These are phyloP conservation scores for Talaromyces proteolyticus DNA, from an alignment of 495 filamentous ascomycete genomes.

Conservation along the genomic window DNA sequence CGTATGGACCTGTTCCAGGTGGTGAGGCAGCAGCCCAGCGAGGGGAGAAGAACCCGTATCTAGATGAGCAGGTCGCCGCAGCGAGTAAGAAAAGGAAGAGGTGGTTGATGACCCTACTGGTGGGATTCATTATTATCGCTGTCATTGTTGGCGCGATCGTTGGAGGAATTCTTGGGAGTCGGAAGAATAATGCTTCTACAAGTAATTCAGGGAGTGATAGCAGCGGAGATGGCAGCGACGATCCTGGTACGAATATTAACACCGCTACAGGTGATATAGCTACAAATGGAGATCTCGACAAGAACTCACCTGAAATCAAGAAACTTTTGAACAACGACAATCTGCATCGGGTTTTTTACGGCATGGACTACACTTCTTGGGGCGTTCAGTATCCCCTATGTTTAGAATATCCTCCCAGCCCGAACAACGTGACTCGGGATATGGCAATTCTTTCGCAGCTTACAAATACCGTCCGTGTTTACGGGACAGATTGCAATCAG, in stretches of 20 bases:
- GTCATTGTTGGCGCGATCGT: constrained; percentile 75
- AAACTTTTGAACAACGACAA: constrained; percentile 69
- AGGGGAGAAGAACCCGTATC: constrained; percentile 52
- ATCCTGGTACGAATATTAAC: constrained; percentile 12
- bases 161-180: constrained; percentile 60
- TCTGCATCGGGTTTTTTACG: constrained; percentile 90
- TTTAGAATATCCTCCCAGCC: constrained; percentile 67
- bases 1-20: constrained; percentile 51
- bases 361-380: constrained; percentile 94
- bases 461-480: constrained; percentile 83
- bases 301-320: constrained; percentile 75
- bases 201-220: constrained; percentile 9
- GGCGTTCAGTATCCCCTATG: constrained; percentile 89
- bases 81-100: constrained; percentile 56
- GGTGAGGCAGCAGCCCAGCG: constrained; percentile 21
- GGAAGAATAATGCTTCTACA: constrained; percentile 17
- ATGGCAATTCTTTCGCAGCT: constrained; percentile 87
- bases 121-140: constrained; percentile 57
- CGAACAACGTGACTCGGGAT: constrained; percentile 93
- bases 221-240: constrained; percentile 11
- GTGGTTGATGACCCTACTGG: constrained; percentile 59
- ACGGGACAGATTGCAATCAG: constrained; percentile 97
- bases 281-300: constrained; percentile 62
- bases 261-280: constrained; percentile 35
- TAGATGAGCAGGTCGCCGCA: constrained; percentile 33